phyloP scores from a whole-genome alignment of 345 rosid species.

The Noccaea caerulescens region DNA sequence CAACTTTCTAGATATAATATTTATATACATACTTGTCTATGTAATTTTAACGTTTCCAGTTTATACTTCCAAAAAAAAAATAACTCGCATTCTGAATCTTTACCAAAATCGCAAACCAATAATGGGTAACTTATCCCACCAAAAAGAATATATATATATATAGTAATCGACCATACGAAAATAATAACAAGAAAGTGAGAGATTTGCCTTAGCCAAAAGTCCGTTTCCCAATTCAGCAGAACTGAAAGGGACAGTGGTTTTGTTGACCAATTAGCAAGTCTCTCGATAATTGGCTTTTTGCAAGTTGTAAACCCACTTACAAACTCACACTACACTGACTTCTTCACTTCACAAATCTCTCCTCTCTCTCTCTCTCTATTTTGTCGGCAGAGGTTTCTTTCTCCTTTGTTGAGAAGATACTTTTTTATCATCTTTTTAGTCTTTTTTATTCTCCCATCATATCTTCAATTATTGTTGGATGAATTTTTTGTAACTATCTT shows the following conservation, averaged over 20 bases:
- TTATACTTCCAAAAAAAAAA: no score
- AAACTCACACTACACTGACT: constrained; percentile 19
- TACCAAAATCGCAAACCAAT: no score
- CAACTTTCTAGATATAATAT: no score
- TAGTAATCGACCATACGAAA: neutral
- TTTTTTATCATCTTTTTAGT: constrained; percentile 6
- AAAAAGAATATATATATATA: no score
- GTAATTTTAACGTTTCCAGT: no score
- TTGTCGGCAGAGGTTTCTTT: constrained; percentile 38
- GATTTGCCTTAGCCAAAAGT: constrained; percentile 40
- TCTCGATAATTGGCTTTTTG: constrained; percentile 27
- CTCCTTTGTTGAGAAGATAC: constrained; percentile 23
- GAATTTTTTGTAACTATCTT: constrained; percentile 6
- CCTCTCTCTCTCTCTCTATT: constrained; percentile 4
- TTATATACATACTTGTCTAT: no score
- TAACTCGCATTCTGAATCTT: no score
- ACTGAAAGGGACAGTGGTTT: constrained; percentile 34
- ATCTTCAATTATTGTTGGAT: constrained; percentile 19
- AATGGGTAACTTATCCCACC: no score
- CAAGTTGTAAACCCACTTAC: constrained; percentile 33
- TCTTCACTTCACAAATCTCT: constrained; percentile 19
- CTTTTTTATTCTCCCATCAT: constrained; percentile 1
- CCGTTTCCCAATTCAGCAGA: constrained; percentile 11
- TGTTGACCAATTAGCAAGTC: constrained; percentile 30
- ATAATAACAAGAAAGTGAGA: neutral